These are phyloP conservation scores for Termitomyces bulborhizus DNA, from an alignment of 768 basidiomycete species.

Conservation along the genomic window DNA sequence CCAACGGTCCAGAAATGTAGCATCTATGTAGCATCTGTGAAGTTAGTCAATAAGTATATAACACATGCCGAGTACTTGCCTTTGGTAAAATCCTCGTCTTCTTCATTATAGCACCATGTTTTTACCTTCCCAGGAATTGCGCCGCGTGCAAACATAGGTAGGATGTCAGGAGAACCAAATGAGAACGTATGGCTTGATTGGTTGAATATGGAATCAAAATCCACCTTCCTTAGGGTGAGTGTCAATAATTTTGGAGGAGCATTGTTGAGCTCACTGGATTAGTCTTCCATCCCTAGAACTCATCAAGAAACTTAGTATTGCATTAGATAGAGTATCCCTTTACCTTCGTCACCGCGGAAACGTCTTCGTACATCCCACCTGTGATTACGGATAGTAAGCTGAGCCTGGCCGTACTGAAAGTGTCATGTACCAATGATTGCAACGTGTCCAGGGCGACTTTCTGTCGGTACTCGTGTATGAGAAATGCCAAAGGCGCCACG, in stretches of 20 bases:
- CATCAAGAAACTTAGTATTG: constrained; percentile 6
- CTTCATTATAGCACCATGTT: constrained; percentile 71
- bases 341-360: constrained; percentile 82
- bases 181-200: constrained; percentile 72
- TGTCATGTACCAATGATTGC: constrained; percentile 67
- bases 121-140: constrained; percentile 64
- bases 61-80: constrained; percentile 29
- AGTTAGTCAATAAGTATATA: not conserved
- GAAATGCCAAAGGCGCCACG: constrained; percentile 80
- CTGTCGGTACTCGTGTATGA: constrained; percentile 84
- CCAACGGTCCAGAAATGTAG: constrained; percentile 58
- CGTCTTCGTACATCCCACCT: constrained; percentile 90
- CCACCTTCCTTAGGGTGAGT: constrained; percentile 33
- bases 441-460: constrained; percentile 84
- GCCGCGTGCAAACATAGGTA: constrained; percentile 82
- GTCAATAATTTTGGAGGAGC: constrained; percentile 11
- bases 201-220: constrained; percentile 88
- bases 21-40: constrained; percentile 1
- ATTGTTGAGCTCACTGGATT: constrained; percentile 51
- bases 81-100: constrained; percentile 84
- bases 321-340: constrained; percentile 10
- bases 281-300: constrained; percentile 71
- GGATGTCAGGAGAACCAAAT: constrained; percentile 84
- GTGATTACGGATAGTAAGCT: not conserved
- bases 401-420: not conserved